Evolutionary conservation across 2,329 filamentous ascomycete species (phyloP), one percentile per base, ranked within the genome.

Genomic region (Phoma sp.): DNA sequence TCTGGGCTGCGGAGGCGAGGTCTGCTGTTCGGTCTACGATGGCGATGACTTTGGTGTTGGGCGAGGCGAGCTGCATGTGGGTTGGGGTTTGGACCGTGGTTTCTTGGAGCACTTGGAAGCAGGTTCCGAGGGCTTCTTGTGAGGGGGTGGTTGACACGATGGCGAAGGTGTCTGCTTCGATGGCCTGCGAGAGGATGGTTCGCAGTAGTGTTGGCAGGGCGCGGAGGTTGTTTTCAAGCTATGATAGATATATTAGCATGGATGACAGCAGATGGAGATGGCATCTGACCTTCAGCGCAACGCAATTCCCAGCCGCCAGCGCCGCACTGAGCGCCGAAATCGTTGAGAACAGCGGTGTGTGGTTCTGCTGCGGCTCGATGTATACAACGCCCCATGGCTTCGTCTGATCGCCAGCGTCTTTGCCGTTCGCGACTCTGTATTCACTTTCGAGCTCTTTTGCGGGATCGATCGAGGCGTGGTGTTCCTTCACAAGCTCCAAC

Each of bases 1-100:
- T 76, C 50, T 77, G 72, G 0, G 86, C 86, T 0, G 86, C 84
- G 2, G 70, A 62, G 5, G 77, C 66, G 1, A 88, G 57, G 58
- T 87, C 76, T 9, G 83, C 83, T 2, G 82, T 83, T 18, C 86
- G 78, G 64, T 89, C 86, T 1, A 89, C 84, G 0, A 89, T 66
- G 0, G 84, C 85, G 4, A 87, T 69, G 2, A 76, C 75, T 10
- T 75, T 74, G 8, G 68, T 67, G 1, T 60, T 49, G 0, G 71
- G 52, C 0, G 80, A 78, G 24, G 68, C 63, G 2, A 79, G 65
- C 49, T 75, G 73, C 6, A 68, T 42, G 41, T 66, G 59, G 14
- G 51, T 56, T 10, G 66, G 64, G 2, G 48, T 23, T 33, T 43
- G 27, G 48, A 27, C 29, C 0, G 40, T 32, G 4, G 52, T 60